Percentiles rank a stretch among this genome's conserved stretches.
Evolutionary conservation across 2,329 filamentous ascomycete species (phyloP).

Genomic region (Aspergillus pseudonomiae): DNA sequence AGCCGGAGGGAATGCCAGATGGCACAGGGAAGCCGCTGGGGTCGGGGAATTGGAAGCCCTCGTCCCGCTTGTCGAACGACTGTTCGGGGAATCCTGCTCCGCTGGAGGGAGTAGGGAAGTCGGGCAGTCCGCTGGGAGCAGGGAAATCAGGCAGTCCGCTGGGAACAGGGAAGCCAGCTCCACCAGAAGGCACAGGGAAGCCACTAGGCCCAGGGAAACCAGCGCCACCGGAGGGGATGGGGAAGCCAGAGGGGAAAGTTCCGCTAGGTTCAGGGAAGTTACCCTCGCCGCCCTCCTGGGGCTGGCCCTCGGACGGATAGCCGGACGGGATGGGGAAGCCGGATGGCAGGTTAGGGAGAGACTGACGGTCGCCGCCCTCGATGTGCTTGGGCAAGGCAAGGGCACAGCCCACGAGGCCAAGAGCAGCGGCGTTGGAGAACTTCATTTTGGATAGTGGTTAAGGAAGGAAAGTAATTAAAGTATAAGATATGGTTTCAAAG

Average conservation of each 20-base stretch:
- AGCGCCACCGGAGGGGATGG: neutral
- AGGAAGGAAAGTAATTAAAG: neutral
- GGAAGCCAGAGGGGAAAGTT: neutral
- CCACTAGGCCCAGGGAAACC: neutral
- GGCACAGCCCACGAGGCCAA: conserved; percentile 16
- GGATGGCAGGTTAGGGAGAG: neutral
- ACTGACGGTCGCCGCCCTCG: neutral
- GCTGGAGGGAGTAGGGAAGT: neutral
- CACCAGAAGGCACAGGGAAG: neutral
- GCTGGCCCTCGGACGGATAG: neutral
- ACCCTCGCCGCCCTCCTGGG: neutral
- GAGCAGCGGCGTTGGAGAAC: conserved; percentile 7
- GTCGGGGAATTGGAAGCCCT: neutral
- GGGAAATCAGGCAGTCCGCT: neutral
- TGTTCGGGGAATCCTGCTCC: neutral
- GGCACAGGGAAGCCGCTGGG: neutral
- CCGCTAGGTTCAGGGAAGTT: neutral
- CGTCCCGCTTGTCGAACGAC: neutral
- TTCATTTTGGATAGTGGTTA: conserved; percentile 13
- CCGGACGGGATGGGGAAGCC: neutral
- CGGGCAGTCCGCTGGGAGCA: neutral
- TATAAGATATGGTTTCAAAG: neutral
- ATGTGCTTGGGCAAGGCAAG: conserved; percentile 10
- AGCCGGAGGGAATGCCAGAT: neutral
- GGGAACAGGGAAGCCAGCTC: neutral